Conservation (phyloP, 2,329 filamentous ascomycete species). For the Cladophialophora exuberans region DNA sequence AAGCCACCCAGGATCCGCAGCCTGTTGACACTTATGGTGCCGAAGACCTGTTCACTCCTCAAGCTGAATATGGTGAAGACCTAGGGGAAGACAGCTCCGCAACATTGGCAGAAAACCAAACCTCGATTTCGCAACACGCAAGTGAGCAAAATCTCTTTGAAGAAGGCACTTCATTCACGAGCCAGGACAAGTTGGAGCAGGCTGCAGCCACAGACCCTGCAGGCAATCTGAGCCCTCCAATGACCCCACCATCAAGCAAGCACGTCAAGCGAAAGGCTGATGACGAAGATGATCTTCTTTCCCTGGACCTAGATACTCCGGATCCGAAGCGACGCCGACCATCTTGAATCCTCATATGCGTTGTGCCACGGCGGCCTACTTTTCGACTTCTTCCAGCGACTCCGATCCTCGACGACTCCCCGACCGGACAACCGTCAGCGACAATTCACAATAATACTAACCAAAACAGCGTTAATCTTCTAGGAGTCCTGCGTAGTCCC, state of each 20-base stretch:
- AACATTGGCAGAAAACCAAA: neutral
- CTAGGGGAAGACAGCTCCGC: constrained; percentile 3
- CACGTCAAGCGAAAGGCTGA: constrained; percentile 31
- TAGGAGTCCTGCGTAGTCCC: too few relatives aligned
- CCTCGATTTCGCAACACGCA: neutral
- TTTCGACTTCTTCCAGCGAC: neutral
- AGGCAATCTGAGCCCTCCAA: constrained; percentile 17
- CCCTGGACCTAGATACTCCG: constrained; percentile 30
- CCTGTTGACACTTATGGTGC: constrained; percentile 20
- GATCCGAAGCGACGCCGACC: constrained; percentile 31
- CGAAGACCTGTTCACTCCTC: constrained; percentile 24
- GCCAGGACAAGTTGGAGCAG: neutral
- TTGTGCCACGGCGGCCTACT: neutral
- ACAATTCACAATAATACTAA: too few relatives aligned
- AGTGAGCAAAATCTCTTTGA: neutral
- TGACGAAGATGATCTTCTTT: constrained; percentile 30
- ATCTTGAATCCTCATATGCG: constrained; percentile 11
- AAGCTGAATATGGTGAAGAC: constrained; percentile 6
- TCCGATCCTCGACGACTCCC: too few relatives aligned
- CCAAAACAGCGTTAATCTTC: too few relatives aligned
- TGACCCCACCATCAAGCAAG: constrained; percentile 24
- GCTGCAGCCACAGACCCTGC: neutral
- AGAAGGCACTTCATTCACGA: neutral
- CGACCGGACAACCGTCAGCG: too few relatives aligned
- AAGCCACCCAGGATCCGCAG: constrained; percentile 11